Percentiles rank a stretch among this genome's conserved stretches.
phyloP scores from a whole-genome alignment of 2,329 filamentous ascomycete species.

The Macroventuria anomochaeta region DNA sequence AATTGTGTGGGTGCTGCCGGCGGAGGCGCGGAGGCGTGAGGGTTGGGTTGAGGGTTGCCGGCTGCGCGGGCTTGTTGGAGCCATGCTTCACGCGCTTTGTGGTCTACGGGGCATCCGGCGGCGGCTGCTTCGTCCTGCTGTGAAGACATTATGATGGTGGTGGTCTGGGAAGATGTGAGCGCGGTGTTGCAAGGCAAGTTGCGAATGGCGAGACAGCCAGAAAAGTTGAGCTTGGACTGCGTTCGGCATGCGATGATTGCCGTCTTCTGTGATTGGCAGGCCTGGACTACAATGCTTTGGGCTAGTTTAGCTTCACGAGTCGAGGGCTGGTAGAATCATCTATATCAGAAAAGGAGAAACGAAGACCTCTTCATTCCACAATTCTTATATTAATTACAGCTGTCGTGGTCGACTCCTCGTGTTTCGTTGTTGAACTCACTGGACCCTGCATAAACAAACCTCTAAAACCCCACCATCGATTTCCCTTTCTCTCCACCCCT shows the following conservation, averaged over 20 bases:
- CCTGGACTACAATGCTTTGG: slow-evolving; percentile 10
- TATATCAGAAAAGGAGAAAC: slow-evolving; percentile 8
- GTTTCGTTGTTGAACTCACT: slow-evolving; percentile 9
- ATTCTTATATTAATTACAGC: neutral
- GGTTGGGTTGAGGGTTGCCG: slow-evolving; percentile 31
- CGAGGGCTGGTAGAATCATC: slow-evolving; percentile 7
- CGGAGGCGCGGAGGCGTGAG: slow-evolving; percentile 23
- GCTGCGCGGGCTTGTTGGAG: slow-evolving; percentile 69
- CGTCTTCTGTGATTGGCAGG: slow-evolving; percentile 28
- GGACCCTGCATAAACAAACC: slow-evolving; percentile 39
- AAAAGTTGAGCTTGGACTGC: slow-evolving; percentile 35
- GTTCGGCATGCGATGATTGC: slow-evolving; percentile 22
- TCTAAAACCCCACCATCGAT: slow-evolving; percentile 25
- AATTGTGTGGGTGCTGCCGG: slow-evolving; percentile 3
- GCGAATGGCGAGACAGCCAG: slow-evolving; percentile 27
- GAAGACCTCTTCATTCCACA: neutral
- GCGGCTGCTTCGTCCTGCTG: slow-evolving; percentile 40
- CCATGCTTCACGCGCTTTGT: slow-evolving; percentile 88
- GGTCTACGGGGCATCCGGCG: slow-evolving; percentile 80
- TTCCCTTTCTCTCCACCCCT: slow-evolving; percentile 15
- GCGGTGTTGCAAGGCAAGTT: slow-evolving; percentile 12
- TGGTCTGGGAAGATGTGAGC: neutral
- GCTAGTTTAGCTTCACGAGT: slow-evolving; percentile 13
- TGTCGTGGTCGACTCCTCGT: neutral
- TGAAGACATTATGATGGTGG: slow-evolving; percentile 31